These are phyloP conservation scores for Mikania micrantha DNA, from an alignment of 129 eudicot genomes.

Conservation along the genomic window DNA sequence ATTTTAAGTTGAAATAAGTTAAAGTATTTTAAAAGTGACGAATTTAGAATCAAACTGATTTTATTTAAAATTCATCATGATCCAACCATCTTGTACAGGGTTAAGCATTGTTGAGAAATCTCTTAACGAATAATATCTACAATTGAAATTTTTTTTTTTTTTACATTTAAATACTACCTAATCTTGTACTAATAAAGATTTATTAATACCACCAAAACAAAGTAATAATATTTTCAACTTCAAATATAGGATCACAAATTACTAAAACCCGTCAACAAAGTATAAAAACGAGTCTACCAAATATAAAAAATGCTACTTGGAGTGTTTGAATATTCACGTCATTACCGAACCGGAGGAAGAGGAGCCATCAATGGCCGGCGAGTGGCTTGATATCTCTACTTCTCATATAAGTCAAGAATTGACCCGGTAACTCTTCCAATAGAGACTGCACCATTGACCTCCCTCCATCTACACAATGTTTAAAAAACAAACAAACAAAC, in stretches of 20 bases:
- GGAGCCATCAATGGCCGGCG: constrained; percentile 6
- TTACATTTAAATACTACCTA: too few relatives aligned
- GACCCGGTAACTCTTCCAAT: constrained; percentile 88
- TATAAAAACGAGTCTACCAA: not conserved
- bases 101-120: too few relatives aligned
- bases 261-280: not conserved
- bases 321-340: not conserved
- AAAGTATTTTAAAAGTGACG: too few relatives aligned
- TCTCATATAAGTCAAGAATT: constrained; percentile 78
- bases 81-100: too few relatives aligned
- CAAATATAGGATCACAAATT: not conserved
- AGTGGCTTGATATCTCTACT: constrained; percentile 73
- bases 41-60: too few relatives aligned
- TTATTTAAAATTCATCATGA: too few relatives aligned
- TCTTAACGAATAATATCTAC: too few relatives aligned
- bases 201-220: too few relatives aligned
- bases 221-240: not conserved
- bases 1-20: too few relatives aligned
- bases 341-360: constrained; percentile 4
- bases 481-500: not conserved
- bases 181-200: too few relatives aligned
- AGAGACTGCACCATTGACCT: constrained; percentile 70
- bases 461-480: constrained; percentile 49
- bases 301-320: not conserved
- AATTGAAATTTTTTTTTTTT: too few relatives aligned